A percentile compares a stretch with the other conserved stretches of the same genome.
phyloP scores from a whole-genome alignment of 2,329 filamentous ascomycete genomes.

The Sporothrix inflata region DNA sequence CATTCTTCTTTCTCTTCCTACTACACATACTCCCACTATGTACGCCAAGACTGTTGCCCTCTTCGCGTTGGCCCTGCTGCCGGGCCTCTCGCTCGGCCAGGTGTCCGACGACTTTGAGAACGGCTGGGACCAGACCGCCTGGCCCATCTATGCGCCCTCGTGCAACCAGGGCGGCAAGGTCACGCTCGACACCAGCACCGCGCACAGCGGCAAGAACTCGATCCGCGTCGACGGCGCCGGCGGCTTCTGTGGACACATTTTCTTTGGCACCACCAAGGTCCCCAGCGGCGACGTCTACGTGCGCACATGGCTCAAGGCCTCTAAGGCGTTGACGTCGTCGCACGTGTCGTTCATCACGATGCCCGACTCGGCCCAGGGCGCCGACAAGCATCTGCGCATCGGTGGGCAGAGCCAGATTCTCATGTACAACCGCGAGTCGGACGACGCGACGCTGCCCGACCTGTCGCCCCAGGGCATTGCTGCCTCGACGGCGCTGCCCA shows the following conservation, averaged over 20 bases:
- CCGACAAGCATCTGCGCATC: constrained; percentile 63
- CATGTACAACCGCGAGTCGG: constrained; percentile 67
- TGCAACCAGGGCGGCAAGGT: constrained; percentile 63
- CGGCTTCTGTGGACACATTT: constrained; percentile 62
- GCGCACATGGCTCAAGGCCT: constrained; percentile 51
- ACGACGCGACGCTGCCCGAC: constrained; percentile 65
- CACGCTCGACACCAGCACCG: constrained; percentile 58
- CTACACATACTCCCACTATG: neutral
- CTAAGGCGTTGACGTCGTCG: constrained; percentile 59
- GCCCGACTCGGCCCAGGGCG: constrained; percentile 59
- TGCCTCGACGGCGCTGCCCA: constrained; percentile 54
- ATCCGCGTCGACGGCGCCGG: constrained; percentile 56
- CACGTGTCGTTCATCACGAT: constrained; percentile 68
- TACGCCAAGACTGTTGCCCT: constrained; percentile 12
- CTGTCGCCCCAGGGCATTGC: constrained; percentile 63
- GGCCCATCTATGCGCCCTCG: constrained; percentile 62
- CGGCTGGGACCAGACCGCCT: constrained; percentile 60
- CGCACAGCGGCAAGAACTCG: constrained; percentile 60
- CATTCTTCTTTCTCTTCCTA: neutral
- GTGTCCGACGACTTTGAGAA: constrained; percentile 60
- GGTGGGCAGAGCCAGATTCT: constrained; percentile 63
- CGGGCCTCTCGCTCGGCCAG: constrained; percentile 54
- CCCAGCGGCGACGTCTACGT: constrained; percentile 55
- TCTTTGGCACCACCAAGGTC: constrained; percentile 61
- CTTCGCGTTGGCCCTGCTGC: constrained; percentile 47